Base-by-base conservation (phyloP, 2,329 filamentous ascomycete species). In the Epichloe glyceriae region DNA sequence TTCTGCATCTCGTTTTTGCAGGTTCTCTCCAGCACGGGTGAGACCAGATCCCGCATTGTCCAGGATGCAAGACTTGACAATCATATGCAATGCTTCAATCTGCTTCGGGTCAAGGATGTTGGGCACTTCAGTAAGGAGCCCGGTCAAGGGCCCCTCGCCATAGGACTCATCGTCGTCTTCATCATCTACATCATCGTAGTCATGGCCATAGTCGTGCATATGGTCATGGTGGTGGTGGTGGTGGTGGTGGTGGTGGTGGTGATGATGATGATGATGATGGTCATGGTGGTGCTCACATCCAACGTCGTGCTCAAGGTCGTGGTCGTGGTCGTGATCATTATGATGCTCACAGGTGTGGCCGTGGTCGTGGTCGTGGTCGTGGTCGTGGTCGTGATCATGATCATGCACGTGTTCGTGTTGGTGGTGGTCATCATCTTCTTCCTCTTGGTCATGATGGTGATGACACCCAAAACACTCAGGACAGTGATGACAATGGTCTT, bases 41-140 rank as follows among this genome's bases (percentile, higher is more conserved):
- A 80, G 70, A 0, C 82, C 80, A 56, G 85, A 84, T 53, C 86
- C 86, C 53, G 80, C 75, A n/a, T 81, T 82, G 60, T 94, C 87
- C 20, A 95, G 81, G 49, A 97, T 94, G 55, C 90, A 94, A 14
- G 88, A 90, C 72, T 96, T 95, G 60, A 97, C 85, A 53, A 96
- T 94, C 90, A 96, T 95, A 50, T 95, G 91, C 49, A 97, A 71
- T 5, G 93, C 90, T 67, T 97, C 91, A 50, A 96, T 96, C 67
- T 97, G 91, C 51, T 89, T 90, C 0, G 91, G 91, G 42, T 94
- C 90, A 33, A 97, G 74, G 38, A 96, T 95, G 57, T 97, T 86
- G 33, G 91, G 91, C 12, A 97, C 88, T 64, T 97, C 91, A 0
- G 91, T 96, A 50, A 97, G 71, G 14, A 97, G 71, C 12, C 91